A percentile compares a stretch with the other conserved stretches of the same genome.
phyloP scores from a whole-genome alignment of 2,329 filamentous ascomycete genomes.

The Plectosphaerella cucumerina region DNA sequence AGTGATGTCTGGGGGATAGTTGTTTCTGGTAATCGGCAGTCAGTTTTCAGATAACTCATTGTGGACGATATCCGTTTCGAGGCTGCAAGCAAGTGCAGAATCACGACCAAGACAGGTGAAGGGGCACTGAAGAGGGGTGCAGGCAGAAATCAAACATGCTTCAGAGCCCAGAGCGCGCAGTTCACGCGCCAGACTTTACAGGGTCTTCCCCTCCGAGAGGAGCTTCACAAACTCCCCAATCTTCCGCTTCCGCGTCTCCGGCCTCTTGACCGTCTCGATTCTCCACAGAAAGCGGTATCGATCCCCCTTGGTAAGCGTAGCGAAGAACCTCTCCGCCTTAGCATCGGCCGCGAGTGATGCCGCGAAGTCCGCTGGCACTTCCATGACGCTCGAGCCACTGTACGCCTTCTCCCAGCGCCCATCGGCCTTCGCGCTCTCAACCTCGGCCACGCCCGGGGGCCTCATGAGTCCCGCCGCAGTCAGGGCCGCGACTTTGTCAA shows the following conservation, averaged over 20 bases:
- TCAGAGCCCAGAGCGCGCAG: too few relatives aligned
- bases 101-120: too few relatives aligned
- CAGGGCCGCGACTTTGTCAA: slow-evolving; percentile 43
- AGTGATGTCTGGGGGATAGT: too few relatives aligned
- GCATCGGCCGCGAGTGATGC: slow-evolving; percentile 31
- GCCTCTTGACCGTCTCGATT: slow-evolving; percentile 35
- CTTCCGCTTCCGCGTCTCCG: slow-evolving; percentile 27
- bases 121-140: too few relatives aligned
- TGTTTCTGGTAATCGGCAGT: too few relatives aligned
- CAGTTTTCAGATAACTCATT: too few relatives aligned
- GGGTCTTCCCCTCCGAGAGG: slow-evolving; percentile 27
- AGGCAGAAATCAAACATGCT: too few relatives aligned
- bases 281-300: slow-evolving; percentile 41
- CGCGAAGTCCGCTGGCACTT: slow-evolving; percentile 45
- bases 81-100: too few relatives aligned
- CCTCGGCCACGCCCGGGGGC: slow-evolving; percentile 39
- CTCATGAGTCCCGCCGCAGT: slow-evolving; percentile 43
- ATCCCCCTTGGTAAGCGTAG: slow-evolving; percentile 37
- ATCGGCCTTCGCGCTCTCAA: slow-evolving; percentile 52
- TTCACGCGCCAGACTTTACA: too few relatives aligned
- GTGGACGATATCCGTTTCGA: too few relatives aligned
- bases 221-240: slow-evolving; percentile 37
- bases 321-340: slow-evolving; percentile 33
- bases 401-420: slow-evolving; percentile 58
- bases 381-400: slow-evolving; percentile 39